phyloP scores from a whole-genome alignment of 352 stramenopile genomes.

The Phytophthora citrophthora region DNA sequence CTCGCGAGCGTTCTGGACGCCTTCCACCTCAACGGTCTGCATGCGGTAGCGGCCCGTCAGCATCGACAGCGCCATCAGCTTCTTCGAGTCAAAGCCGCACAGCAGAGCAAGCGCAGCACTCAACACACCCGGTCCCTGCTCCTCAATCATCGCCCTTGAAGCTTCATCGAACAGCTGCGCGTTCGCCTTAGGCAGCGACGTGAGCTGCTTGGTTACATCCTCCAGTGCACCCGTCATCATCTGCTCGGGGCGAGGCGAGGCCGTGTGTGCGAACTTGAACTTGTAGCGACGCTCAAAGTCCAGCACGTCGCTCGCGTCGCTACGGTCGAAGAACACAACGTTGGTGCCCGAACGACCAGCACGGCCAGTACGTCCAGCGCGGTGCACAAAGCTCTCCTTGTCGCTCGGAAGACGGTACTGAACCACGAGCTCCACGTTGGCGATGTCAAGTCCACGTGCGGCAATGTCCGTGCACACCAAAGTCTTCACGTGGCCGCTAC shows the following conservation, averaged over 20 bases:
- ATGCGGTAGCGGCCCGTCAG: slow-evolving; percentile 68
- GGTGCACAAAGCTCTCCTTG: slow-evolving; percentile 96
- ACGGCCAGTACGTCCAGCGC: slow-evolving; percentile 89
- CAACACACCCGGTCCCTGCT: slow-evolving; percentile 59
- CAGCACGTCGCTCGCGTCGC: slow-evolving; percentile 66
- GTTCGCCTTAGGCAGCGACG: slow-evolving; percentile 50
- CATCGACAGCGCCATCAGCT: slow-evolving; percentile 75
- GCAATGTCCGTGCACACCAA: slow-evolving; percentile 92
- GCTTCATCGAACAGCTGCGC: slow-evolving; percentile 65
- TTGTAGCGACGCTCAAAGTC: slow-evolving; percentile 85
- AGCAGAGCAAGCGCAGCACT: slow-evolving; percentile 76
- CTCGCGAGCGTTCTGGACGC: slow-evolving; percentile 51
- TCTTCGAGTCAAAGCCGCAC: slow-evolving; percentile 79
- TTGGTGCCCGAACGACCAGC: slow-evolving; percentile 84
- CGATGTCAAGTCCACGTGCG: slow-evolving; percentile 90
- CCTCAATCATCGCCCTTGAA: slow-evolving; percentile 57
- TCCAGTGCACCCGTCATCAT: slow-evolving; percentile 62
- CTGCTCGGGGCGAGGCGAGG: slow-evolving; percentile 60
- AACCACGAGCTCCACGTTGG: slow-evolving; percentile 92
- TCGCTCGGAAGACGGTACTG: slow-evolving; percentile 94
- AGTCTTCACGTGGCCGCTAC: slow-evolving; percentile 93
- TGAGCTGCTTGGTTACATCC: slow-evolving; percentile 63
- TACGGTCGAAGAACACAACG: slow-evolving; percentile 88
- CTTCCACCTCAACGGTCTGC: slow-evolving; percentile 73
- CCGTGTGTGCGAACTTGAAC: slow-evolving; percentile 70